Evolutionary conservation across 208 protist genomes (phyloP), one percentile per base, ranked within the genome.

Genomic region (Trypanosoma scelopori): DNA sequence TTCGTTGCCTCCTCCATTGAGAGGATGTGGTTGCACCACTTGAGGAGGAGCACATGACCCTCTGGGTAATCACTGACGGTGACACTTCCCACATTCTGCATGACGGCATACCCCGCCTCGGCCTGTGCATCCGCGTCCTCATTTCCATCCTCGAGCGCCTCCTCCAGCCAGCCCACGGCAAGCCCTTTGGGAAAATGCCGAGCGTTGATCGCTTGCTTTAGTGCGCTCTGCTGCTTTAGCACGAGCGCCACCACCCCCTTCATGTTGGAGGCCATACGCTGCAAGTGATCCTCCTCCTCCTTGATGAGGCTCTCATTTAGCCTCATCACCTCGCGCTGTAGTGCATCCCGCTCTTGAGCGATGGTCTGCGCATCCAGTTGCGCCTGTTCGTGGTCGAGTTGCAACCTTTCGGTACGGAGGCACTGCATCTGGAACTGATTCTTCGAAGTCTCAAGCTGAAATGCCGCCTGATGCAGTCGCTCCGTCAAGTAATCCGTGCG

Each of bases 391-490:
- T 72, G 70, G 13, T 71, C 74, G 20, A 90, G 65, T 41, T 88
- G 76, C 39, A 91, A 76, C 23, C 82, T 78, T 42, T 95, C 87
- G 13, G 87, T 74, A 25, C 87, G 85, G 67, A 89, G 84, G 60
- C 90, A 95, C 74, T 95, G 86, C 65, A 95, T 76, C 71, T 95
- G 87, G 64, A 93, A 95, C 66, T 93, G 90, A 61, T 89, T 91
- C 76, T 95, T 95, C 13, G 87, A 85, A 41, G 82, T 91, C 66
- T 93, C 90, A 18, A 95, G 65, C 57, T 95, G 90, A 41, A 85
- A 84, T 4, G 87, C 84, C 3, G 87, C 77, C 42, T 93, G 79
- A 64, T 93, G 86, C 62, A 95, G 76, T 28, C 87, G 78, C 69
- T 95, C 87, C 22, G 79, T 95, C 39, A 95, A 55, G 59, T 90